Evolutionary conservation across 805 yeast genomes (phyloP).

Genomic region (Candida patagonica): DNA sequence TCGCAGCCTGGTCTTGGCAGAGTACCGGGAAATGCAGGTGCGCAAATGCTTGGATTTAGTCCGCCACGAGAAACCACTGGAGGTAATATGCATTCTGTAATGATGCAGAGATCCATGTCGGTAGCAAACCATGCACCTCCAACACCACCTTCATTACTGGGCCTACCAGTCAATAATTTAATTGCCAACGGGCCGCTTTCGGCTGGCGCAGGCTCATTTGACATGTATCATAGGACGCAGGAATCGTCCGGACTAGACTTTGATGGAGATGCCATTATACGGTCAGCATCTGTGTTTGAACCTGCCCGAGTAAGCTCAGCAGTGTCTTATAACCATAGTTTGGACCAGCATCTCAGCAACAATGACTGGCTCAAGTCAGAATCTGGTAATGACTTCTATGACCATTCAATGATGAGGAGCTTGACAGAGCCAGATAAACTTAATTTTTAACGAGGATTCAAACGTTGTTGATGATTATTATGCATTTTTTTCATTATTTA

Average conservation of each 20-base stretch:
- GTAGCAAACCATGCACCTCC: neutral
- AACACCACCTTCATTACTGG: no score
- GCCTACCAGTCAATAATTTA: no score
- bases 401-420: constrained; percentile 1
- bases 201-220: neutral
- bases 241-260: neutral
- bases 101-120: constrained; percentile 2
- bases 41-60: neutral
- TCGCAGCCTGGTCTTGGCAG: no score
- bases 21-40: neutral
- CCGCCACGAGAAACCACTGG: neutral
- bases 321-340: neutral
- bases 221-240: neutral
- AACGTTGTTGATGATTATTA: no score
- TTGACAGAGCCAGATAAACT: neutral
- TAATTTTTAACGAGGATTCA: neutral
- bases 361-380: no score
- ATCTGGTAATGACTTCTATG: neutral
- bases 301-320: neutral
- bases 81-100: neutral
- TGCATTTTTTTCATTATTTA: no score
- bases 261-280: constrained; percentile 15
- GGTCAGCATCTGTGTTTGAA: constrained; percentile 14
- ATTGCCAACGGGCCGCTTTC: neutral
- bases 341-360: no score